Base-by-base conservation (phyloP, 179 eudicot genomes). In the Spergularia azorica region DNA sequence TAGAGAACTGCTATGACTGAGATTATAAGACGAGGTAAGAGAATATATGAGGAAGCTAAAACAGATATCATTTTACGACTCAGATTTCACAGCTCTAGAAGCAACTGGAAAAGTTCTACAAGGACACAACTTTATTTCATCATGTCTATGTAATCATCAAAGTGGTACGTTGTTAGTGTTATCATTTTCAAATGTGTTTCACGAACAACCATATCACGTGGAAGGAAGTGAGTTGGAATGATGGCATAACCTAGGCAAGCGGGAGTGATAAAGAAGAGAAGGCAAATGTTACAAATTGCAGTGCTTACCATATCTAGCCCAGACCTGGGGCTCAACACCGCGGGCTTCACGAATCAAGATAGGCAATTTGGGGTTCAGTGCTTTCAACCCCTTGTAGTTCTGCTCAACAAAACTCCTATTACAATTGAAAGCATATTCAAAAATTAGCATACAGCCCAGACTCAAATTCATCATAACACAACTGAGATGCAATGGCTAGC, bases 291-390 rank as follows among this genome's bases (percentile, higher is more conserved):
- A 1, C 41, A 20, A 12, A 12, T 8, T 26, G 50, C 11, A 63
- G 17, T 9, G 18, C 75, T 73, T 83, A 94, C 98, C 97, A 74
- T 86, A 94, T 92, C 98, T 87, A 17, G 98, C 97, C 98, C 98
- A 94, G 12, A 94, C 87, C 83, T 94, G 98, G 84, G 98, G 98
- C 81, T 90, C 90, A 73, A 87, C 84, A 10, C 95, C 93, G 41
- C 88, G 87, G 67, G 89, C 82, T 79, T 94, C 98, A 21, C 98
- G 98, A 80, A 94, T 89, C 86, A 94, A 76, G 71, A 94, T 92
- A 1, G 98, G 97, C 51, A 94, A 81, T 76, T 89, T 94, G 60
- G 98, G 97, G 82, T 94, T 94, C 75, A 87, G 68, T 26, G 88
- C 80, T 88, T 94, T 94, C 83, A 94, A 84, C 71, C 89, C 97